Evolutionary conservation across 176 grass and related monocot genomes (phyloP), one percentile per base, ranked within the genome.

Genomic region (Aegilops umbellulata): DNA sequence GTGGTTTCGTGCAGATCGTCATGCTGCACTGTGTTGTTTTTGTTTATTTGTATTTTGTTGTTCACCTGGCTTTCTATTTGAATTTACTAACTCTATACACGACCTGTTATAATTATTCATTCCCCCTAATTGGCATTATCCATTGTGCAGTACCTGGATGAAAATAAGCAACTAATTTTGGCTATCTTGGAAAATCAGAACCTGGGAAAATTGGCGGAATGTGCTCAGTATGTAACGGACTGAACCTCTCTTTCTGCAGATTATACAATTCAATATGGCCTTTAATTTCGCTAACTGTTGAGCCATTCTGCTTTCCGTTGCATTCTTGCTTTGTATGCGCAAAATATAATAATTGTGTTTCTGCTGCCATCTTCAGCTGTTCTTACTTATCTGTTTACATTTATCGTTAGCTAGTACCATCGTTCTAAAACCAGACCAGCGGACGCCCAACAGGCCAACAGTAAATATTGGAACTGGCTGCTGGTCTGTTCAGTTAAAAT

Each of bases 161-260:
- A 97, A 76, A 97, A 97, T 71, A 97, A 97, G 55, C 94, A 94
- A 69, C 94, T 97, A 65, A 97, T 97, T 89, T 89, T 97, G 90
- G 94, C 94, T 76, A 97, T 97, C 67, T 85, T 97, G 87, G 92
- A 97, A 83, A 94, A 97, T 71, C 94, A 97, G 73, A 97, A 97
- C 66, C 53, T 97, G 60, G 94, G 94, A 75, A 97, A 97, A 86
- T 73, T 97, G 57, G 90, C 94, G 61, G 94, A 97, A 87, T 97
- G 94, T 89, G 92, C 94, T 84, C 94, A 97, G 92, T 97, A 92
- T 87, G 94, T 84, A 80, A 75, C 60, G 24, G 19, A 7, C 53
- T 81, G 11, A 60, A 81, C 25, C 35, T 70, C 53, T 81, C 65
- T 10, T 77, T 49, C 67, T 29, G 10, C 22, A 35, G 25, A 44